Evolutionary conservation across 208 protist species (phyloP), one percentile per base, ranked within the genome.

Genomic region (Acanthamoeba triangularis): DNA sequence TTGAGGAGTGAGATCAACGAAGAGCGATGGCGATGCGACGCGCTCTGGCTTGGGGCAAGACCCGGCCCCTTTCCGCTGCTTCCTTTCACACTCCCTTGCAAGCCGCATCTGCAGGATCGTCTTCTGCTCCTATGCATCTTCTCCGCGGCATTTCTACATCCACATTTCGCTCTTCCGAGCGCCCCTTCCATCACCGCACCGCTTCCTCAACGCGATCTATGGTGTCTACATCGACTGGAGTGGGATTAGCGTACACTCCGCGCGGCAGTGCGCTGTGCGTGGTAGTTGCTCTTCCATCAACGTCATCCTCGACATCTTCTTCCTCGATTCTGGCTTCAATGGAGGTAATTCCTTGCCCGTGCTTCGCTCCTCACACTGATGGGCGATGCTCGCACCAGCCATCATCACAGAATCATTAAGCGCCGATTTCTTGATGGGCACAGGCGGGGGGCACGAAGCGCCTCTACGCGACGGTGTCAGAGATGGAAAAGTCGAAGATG

Each of bases 211-310:
- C 25, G 61, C 61, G 61, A 67, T 30, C 61, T 30, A 67, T 67
- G 25, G 25, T 25, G 28, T 67, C 61, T 4, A 23, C 61, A n/a
- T 10, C 61, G 25, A 67, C 28, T 13, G 61, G 61, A 67, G 61
- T 56, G 52, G 18, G 61, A 11, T 67, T 30, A 13, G 28, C 28
- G 7, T 30, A 23, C 61, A 28, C 61, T 67, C 61, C 61, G 69
- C 69, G 37, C 69, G 69, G 69, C 69, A 80, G 69, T 80, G 69
- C 69, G 69, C 69, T 80, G 69, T 80, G 69, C 69, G 69, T 80
- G 37, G 69, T 80, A 3, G 69, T 41, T 30, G 35, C 69, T 23
- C 61, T 67, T 11, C 33, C 61, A 11, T 33, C 61, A 23, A 14
- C 61, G 25, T 13, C 61, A 30, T 2, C 52, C 20, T 56, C 11